Base-by-base conservation (phyloP, 2,329 filamentous ascomycete genomes). In the Aspergillus sp. region DNA sequence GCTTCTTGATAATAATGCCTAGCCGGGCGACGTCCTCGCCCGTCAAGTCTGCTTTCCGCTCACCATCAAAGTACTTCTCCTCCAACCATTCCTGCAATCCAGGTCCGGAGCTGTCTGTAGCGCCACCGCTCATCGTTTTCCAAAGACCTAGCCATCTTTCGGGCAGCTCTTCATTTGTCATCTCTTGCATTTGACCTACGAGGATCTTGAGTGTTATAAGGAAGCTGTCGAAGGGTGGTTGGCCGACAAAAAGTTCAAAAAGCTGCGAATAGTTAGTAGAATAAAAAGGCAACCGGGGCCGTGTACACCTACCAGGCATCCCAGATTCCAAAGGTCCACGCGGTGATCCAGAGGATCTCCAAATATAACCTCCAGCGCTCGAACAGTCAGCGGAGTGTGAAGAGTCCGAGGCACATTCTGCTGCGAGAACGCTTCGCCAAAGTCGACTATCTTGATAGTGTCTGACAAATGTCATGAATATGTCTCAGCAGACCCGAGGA, bases 291-390 rank as follows among this genome's bases (percentile, higher is more conserved):
- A 5, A 36, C 14, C 17, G 14, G 13, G 9, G n/a, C 4, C 36
- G 16, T 10, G 19, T 20, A 4, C n/a, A 67, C 66, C 49, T 52
- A 74, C 70, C 54, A 71, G 62, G 42, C 67, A 74, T 2, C 65
- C 71, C 59, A 69, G 61, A 54, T 69, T 69, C 71, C 70, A 76
- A 13, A 74, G 52, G 46, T 75, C 70, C 4, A 75, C 64, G 45
- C 60, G 65, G 60, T 70, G 56, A 59, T 75, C 66, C 43, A 71
- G 50, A 10, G 45, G 49, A 21, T 75, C 70, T 43, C 59, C 40
- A 49, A 76, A 73, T 20, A 76, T 64, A 46, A 71, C 55, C 58
- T 76, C 72, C 0, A 73, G 72, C 41, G 72, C 65, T 10, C 67
- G 65, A 47, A 75, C 38, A 49, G 50, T 2, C 40, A 74, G 52